Conservation (phyloP, 768 basidiomycete species). For the Psilocybe cyanescens region DNA sequence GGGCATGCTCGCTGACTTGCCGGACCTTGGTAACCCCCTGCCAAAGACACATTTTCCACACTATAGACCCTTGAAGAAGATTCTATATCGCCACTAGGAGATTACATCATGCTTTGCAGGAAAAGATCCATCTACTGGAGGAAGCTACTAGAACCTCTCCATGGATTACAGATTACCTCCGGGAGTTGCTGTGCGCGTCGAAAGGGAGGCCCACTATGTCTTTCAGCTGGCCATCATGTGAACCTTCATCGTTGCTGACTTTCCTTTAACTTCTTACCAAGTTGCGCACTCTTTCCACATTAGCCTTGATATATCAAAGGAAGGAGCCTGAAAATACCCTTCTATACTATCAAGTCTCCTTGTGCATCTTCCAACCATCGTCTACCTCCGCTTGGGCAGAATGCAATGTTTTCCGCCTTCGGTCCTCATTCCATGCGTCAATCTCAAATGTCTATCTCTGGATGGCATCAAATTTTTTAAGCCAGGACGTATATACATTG, state of each 20-base stretch:
- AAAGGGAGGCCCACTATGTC: neutral
- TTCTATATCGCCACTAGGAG: neutral
- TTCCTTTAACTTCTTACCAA: neutral
- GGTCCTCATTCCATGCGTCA: neutral
- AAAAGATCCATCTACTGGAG: neutral
- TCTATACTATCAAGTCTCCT: neutral
- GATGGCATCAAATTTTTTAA: neutral
- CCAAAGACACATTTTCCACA: neutral
- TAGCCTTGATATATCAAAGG: neutral
- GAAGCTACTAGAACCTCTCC: neutral
- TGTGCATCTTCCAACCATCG: neutral
- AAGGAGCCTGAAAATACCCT: neutral
- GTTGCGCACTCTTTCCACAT: neutral
- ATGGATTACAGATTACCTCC: neutral
- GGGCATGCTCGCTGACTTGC: neutral
- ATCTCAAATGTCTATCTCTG: neutral
- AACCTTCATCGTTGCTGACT: neutral
- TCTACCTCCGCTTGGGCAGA: neutral
- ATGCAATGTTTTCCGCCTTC: neutral
- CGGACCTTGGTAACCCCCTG: neutral
- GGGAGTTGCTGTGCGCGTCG: neutral
- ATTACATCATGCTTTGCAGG: neutral
- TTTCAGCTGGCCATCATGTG: too few species aligned
- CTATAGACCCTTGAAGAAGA: neutral
- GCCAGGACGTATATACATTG: neutral